Percentiles rank a stretch among this genome's conserved stretches.
phyloP scores from a whole-genome alignment of 1,139 yeast species.

The Pichia sp. region DNA sequence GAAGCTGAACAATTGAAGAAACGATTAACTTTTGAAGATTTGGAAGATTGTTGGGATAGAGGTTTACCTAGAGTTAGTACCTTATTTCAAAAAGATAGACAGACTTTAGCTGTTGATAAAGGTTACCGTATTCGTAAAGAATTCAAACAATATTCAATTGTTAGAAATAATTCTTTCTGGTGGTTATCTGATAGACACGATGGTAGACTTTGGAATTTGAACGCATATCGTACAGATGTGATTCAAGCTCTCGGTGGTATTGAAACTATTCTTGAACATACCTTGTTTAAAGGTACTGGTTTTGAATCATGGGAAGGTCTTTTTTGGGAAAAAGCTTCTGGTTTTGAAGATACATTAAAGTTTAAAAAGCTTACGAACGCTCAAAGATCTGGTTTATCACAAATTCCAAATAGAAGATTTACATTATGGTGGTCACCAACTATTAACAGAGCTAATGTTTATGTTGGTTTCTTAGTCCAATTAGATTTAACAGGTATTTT shows the following conservation, averaged over 20 bases:
- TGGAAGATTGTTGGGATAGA: constrained; percentile 93
- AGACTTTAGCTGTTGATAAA: constrained; percentile 89
- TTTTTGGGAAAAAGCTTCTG: constrained; percentile 97
- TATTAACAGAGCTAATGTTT: constrained; percentile 94
- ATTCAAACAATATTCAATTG: constrained; percentile 66
- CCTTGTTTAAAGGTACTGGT: constrained; percentile 93
- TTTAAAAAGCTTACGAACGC: constrained; percentile 95
- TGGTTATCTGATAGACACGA: constrained; percentile 94
- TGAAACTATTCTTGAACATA: constrained; percentile 92
- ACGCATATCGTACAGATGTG: constrained; percentile 90
- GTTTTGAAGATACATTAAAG: constrained; percentile 93
- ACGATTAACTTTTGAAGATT: constrained; percentile 83
- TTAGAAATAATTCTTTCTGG: constrained; percentile 86
- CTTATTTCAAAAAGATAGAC: constrained; percentile 89
- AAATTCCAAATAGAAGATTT: constrained; percentile 94
- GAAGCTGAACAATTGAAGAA: constrained; percentile 86
- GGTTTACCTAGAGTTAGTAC: constrained; percentile 97
- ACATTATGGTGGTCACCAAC: constrained; percentile 99
- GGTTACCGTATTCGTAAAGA: constrained; percentile 84
- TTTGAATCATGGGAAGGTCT: constrained; percentile 98
- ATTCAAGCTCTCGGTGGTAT: constrained; percentile 97
- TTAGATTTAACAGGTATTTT: constrained; percentile 94
- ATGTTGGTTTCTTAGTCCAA: constrained; percentile 95
- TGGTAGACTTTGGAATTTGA: constrained; percentile 92
- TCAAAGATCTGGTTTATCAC: constrained; percentile 94